These are phyloP conservation scores for Tulasnella sp. DNA, from an alignment of 768 basidiomycete species.

Conservation along the genomic window DNA sequence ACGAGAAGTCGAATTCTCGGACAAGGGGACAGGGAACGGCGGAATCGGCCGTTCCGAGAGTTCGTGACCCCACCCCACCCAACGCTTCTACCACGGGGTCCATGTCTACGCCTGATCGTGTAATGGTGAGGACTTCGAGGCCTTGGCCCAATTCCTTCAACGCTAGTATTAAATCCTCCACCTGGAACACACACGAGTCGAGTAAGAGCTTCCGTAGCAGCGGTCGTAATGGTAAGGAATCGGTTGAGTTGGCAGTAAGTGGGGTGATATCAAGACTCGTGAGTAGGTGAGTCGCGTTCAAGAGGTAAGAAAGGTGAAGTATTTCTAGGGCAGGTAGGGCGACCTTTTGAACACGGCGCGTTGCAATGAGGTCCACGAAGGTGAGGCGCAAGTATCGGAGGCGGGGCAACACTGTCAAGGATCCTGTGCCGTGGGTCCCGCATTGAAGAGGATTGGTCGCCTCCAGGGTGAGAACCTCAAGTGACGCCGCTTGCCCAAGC, in stretches of 20 bases:
- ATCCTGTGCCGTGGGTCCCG: too few species aligned
- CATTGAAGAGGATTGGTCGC: too few species aligned
- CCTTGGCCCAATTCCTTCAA: not conserved
- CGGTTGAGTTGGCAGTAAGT: not conserved
- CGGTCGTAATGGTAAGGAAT: too few species aligned
- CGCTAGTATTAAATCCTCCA: not conserved
- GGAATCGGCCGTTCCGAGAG: not conserved
- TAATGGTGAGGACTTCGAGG: not conserved
- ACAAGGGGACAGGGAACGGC: slow-evolving; percentile 1
- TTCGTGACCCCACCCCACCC: not conserved
- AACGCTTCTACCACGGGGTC: not conserved
- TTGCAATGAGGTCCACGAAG: too few species aligned
- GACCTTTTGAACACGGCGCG: too few species aligned
- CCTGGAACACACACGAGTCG: not conserved
- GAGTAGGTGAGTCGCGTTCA: not conserved
- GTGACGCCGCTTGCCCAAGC: too few species aligned
- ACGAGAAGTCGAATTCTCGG: not conserved
- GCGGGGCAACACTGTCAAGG: too few species aligned
- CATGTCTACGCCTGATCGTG: not conserved
- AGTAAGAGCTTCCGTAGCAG: not conserved
- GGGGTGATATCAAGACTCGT: not conserved
- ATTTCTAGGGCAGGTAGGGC: not conserved
- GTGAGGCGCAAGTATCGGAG: too few species aligned
- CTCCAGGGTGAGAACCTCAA: too few species aligned
- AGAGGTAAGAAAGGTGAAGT: not conserved